Conservation (phyloP, 2,329 filamentous ascomycete species). For the Colletotrichum musae region DNA sequence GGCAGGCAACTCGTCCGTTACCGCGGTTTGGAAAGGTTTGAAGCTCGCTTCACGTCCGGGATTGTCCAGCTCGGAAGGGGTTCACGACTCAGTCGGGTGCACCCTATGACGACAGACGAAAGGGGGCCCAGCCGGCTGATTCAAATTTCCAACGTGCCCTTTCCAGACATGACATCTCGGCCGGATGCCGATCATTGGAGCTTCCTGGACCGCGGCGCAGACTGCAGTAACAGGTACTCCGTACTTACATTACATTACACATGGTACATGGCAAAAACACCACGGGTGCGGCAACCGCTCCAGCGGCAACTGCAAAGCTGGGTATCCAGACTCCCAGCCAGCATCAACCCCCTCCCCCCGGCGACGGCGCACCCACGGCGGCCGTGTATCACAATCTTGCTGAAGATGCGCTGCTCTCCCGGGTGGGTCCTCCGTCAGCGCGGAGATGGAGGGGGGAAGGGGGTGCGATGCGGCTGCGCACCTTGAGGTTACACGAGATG, state of each 20-base stretch:
- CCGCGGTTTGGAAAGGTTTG: slow-evolving; percentile 38
- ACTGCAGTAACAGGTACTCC: too few species aligned
- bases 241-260: too few species aligned
- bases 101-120: slow-evolving; percentile 33
- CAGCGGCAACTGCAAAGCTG: too few species aligned
- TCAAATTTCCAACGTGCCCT: slow-evolving; percentile 2
- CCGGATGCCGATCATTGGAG: slow-evolving; percentile 39
- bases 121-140: slow-evolving; percentile 21
- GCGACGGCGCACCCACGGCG: slow-evolving; percentile 10
- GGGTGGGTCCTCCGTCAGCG: slow-evolving; percentile 23
- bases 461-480: slow-evolving; percentile 6
- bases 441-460: slow-evolving; percentile 3
- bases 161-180: slow-evolving; percentile 34
- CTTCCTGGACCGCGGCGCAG: slow-evolving; percentile 1
- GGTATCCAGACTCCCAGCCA: slow-evolving; percentile 1
- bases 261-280: too few species aligned
- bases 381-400: slow-evolving; percentile 38
- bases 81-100: slow-evolving; percentile 33
- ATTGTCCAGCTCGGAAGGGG: slow-evolving; percentile 26
- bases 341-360: slow-evolving; percentile 22
- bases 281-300: too few species aligned
- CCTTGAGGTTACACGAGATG: slow-evolving; percentile 29
- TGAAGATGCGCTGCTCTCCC: slow-evolving; percentile 28
- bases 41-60: slow-evolving; percentile 37
- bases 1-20: slow-evolving; percentile 6